A percentile compares a stretch with the other conserved stretches of the same genome.
Conservation (phyloP, 345 rosid species). For the Eucalyptus dawsonii region DNA sequence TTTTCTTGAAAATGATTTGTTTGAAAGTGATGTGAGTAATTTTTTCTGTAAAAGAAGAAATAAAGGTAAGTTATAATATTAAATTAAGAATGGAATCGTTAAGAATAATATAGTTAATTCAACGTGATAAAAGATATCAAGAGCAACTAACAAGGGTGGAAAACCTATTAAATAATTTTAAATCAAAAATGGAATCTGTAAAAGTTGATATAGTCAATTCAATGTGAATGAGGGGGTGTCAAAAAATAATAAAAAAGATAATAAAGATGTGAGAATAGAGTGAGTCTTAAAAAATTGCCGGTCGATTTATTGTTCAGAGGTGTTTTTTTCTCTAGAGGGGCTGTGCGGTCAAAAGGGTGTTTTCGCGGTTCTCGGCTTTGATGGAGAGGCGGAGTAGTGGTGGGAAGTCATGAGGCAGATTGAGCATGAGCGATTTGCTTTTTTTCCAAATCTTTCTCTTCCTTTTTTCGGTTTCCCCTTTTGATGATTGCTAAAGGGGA, state of each 20-base stretch:
- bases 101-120: too few relatives aligned
- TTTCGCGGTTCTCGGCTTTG: background rate
- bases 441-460: background rate
- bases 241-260: accelerated
- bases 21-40: too few relatives aligned
- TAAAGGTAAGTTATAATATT: too few relatives aligned
- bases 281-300: background rate
- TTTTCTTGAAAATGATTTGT: too few relatives aligned
- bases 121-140: accelerated
- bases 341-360: background rate
- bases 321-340: background rate
- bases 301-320: too few relatives aligned
- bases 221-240: too few relatives aligned
- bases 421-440: background rate
- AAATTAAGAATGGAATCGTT: too few relatives aligned
- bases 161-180: too few relatives aligned
- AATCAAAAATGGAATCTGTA: too few relatives aligned
- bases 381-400: background rate
- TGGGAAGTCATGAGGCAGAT: background rate
- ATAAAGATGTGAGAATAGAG: too few relatives aligned
- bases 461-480: background rate
- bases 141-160: too few relatives aligned
- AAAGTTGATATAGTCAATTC: accelerated
- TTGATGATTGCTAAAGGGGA: background rate
- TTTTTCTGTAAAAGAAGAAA: too few relatives aligned